phyloP scores from a whole-genome alignment of 1,284 basidiomycete genomes.

The Sporisorium graminicola region DNA sequence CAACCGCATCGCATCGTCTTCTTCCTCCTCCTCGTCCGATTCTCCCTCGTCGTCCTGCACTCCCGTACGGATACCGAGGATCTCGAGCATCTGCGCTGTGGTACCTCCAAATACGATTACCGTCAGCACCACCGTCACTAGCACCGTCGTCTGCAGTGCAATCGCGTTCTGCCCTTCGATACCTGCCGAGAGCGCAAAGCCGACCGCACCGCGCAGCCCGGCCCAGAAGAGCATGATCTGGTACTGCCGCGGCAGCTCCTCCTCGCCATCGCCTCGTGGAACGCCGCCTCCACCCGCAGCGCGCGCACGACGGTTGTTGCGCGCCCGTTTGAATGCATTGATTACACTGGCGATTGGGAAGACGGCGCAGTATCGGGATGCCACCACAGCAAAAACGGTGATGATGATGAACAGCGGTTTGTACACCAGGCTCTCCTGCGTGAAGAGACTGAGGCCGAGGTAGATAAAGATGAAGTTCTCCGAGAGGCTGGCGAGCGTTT shows the following conservation, averaged over 20 bases:
- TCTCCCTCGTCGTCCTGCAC: slow-evolving; percentile 84
- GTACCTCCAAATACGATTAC: slow-evolving; percentile 96
- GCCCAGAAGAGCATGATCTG: slow-evolving; percentile 90
- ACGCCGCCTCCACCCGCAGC: slow-evolving; percentile 47
- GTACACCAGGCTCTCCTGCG: slow-evolving; percentile 86
- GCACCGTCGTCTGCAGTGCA: slow-evolving; percentile 90
- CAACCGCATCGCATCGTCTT: slow-evolving; percentile 42
- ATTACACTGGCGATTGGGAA: slow-evolving; percentile 96
- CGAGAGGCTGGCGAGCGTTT: slow-evolving; percentile 75
- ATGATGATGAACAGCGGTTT: slow-evolving; percentile 89
- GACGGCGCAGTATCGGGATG: slow-evolving; percentile 94
- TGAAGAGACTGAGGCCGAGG: slow-evolving; percentile 95
- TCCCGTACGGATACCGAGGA: slow-evolving; percentile 94
- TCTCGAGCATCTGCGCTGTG: slow-evolving; percentile 94
- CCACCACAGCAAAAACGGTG: slow-evolving; percentile 81
- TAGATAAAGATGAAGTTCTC: slow-evolving; percentile 99
- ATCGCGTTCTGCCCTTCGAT: slow-evolving; percentile 92
- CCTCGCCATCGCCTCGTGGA: slow-evolving; percentile 35
- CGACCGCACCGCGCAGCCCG: slow-evolving; percentile 93
- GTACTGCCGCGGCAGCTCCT: slow-evolving; percentile 65
- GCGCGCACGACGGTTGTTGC: slow-evolving; percentile 75
- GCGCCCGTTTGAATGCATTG: slow-evolving; percentile 87
- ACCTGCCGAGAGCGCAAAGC: slow-evolving; percentile 94
- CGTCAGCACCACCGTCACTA: slow-evolving; percentile 94
- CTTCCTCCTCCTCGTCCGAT: slow-evolving; percentile 60